Evolutionary conservation across 2,329 filamentous ascomycete species (phyloP).

Genomic region (Samsoniella hepiali): DNA sequence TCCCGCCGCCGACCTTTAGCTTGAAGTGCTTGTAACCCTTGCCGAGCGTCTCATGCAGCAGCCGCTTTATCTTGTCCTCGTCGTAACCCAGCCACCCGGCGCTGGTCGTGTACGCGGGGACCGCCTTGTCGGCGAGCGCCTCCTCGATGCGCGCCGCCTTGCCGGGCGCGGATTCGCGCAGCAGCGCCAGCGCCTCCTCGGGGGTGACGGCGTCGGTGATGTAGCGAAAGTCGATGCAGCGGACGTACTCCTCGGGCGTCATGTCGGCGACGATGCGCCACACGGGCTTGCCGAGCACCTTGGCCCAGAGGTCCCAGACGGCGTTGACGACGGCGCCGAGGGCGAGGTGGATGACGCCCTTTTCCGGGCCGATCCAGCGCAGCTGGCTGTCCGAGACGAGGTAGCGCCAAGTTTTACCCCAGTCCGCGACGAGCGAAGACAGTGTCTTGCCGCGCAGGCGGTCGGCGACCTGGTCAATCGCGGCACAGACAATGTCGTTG

Average conservation of each 20-base stretch:
- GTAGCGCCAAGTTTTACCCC: slow-evolving; percentile 86
- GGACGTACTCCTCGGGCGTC: slow-evolving; percentile 80
- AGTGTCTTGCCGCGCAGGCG: slow-evolving; percentile 74
- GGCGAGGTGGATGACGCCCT: slow-evolving; percentile 89
- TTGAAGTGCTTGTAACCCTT: slow-evolving; percentile 86
- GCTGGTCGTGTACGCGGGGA: slow-evolving; percentile 86
- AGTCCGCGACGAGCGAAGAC: slow-evolving; percentile 72
- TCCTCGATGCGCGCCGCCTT: slow-evolving; percentile 72
- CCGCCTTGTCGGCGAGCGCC: slow-evolving; percentile 68
- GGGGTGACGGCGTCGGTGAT: slow-evolving; percentile 91
- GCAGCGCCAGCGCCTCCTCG: slow-evolving; percentile 71
- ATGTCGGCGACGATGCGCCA: slow-evolving; percentile 90
- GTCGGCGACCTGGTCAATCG: slow-evolving; percentile 74
- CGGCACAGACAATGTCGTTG: slow-evolving; percentile 87
- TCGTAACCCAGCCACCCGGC: slow-evolving; percentile 91
- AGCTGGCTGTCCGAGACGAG: slow-evolving; percentile 89
- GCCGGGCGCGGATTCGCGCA: slow-evolving; percentile 61
- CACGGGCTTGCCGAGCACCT: slow-evolving; percentile 78
- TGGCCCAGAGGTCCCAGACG: slow-evolving; percentile 94
- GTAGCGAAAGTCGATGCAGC: slow-evolving; percentile 90
- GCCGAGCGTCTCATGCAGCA: slow-evolving; percentile 70
- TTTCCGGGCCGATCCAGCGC: slow-evolving; percentile 91
- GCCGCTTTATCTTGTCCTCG: slow-evolving; percentile 76
- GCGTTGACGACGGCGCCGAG: slow-evolving; percentile 87
- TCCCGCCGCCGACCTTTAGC: slow-evolving; percentile 75